Conservation (phyloP, 1,284 basidiomycete genomes). For the Bjerkandera adusta region DNA sequence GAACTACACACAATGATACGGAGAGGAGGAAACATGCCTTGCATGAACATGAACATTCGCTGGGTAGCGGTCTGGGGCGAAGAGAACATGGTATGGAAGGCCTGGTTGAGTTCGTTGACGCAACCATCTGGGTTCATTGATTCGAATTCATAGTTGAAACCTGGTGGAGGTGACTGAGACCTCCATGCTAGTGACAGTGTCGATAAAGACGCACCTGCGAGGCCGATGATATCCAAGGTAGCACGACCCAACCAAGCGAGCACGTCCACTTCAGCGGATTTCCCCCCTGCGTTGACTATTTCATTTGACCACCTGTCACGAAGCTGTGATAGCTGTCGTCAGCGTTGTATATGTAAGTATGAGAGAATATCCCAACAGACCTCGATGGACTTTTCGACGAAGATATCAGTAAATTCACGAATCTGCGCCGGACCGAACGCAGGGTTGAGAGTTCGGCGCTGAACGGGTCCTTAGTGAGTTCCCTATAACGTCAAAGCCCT, state of each 20-base stretch:
- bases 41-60: constrained; percentile 32
- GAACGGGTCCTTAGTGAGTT: neutral
- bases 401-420: constrained; percentile 32
- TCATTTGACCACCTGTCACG: constrained; percentile 26
- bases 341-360: neutral
- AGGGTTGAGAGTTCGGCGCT: constrained; percentile 35
- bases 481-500: neutral
- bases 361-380: constrained; percentile 14
- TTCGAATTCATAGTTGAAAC: constrained; percentile 40
- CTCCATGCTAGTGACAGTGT: neutral
- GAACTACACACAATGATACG: constrained; percentile 38
- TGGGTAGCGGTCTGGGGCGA: constrained; percentile 20
- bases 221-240: constrained; percentile 51
- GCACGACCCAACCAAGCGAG: constrained; percentile 39
- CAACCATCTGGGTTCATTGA: constrained; percentile 36
- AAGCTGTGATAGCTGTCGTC: constrained; percentile 20
- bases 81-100: constrained; percentile 43
- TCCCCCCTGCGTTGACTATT: constrained; percentile 9
- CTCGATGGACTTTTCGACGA: constrained; percentile 31
- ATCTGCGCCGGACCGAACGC: constrained; percentile 34
- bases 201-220: constrained; percentile 33
- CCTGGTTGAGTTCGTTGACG: constrained; percentile 46
- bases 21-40: constrained; percentile 38
- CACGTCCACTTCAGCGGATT: constrained; percentile 35
- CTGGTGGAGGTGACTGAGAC: constrained; percentile 1